Conservation (phyloP, 2,329 filamentous ascomycete genomes). For the Coleophoma crateriformis region DNA sequence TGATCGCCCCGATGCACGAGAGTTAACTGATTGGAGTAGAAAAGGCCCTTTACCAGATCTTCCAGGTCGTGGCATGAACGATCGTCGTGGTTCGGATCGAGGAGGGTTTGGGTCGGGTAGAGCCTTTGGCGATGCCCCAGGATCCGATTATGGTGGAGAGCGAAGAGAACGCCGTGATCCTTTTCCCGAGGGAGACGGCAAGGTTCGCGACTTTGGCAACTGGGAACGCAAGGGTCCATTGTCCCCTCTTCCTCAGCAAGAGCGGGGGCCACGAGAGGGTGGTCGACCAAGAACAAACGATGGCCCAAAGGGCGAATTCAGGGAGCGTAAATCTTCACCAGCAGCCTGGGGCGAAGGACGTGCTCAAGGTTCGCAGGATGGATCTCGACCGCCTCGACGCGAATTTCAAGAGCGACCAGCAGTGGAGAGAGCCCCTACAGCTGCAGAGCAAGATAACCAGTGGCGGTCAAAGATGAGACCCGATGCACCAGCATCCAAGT, state of each 20-base stretch:
- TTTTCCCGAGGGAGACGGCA: slow-evolving; percentile 65
- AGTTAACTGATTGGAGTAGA: slow-evolving; percentile 86
- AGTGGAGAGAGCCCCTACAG: slow-evolving; percentile 69
- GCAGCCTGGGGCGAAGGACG: slow-evolving; percentile 71
- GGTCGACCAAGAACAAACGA: slow-evolving; percentile 56
- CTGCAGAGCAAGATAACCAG: slow-evolving; percentile 86
- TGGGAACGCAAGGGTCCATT: slow-evolving; percentile 96
- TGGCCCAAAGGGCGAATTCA: slow-evolving; percentile 51
- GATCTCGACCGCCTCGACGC: slow-evolving; percentile 72
- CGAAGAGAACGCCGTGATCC: slow-evolving; percentile 67
- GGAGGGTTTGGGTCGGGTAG: slow-evolving; percentile 39
- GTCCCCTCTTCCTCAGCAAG: slow-evolving; percentile 58
- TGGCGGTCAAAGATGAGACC: slow-evolving; percentile 91
- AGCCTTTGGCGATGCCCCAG: slow-evolving; percentile 31
- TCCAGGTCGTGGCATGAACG: slow-evolving; percentile 45
- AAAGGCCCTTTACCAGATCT: slow-evolving; percentile 82
- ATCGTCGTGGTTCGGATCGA: slow-evolving; percentile 44
- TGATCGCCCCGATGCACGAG: slow-evolving; percentile 63
- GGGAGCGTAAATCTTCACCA: slow-evolving; percentile 62
- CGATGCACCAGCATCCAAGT: slow-evolving; percentile 51
- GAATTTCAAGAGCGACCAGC: slow-evolving; percentile 68
- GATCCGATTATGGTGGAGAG: slow-evolving; percentile 48
- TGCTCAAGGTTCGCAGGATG: slow-evolving; percentile 55
- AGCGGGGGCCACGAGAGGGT: slow-evolving; percentile 49
- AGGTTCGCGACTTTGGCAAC: slow-evolving; percentile 74